Percentiles rank a stretch among this genome's conserved stretches.
Evolutionary conservation across 208 protist genomes (phyloP).

Genomic region (Leishmania arabica): DNA sequence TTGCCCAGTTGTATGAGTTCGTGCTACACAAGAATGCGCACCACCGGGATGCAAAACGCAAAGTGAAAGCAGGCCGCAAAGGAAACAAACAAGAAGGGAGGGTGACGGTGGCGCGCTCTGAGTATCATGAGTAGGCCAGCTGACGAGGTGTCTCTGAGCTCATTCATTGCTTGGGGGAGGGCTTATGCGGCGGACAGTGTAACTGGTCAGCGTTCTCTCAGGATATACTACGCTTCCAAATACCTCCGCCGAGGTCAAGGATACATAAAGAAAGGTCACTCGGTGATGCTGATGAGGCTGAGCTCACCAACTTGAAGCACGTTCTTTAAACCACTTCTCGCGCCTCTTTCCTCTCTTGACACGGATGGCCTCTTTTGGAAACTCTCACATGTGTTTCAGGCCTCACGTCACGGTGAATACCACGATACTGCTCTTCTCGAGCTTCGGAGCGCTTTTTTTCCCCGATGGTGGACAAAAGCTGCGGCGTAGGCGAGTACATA

Average conservation of each 20-base stretch:
- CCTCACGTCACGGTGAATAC: not conserved
- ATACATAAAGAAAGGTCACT: no score
- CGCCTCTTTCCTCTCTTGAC: not conserved
- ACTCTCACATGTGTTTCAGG: not conserved
- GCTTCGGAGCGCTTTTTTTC: not conserved
- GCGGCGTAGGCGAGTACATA: not conserved
- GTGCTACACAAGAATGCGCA: not conserved
- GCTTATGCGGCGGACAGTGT: not conserved
- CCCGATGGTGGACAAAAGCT: no score
- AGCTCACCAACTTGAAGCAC: not conserved
- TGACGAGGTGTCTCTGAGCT: not conserved
- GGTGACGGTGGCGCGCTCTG: not conserved
- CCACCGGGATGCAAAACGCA: not conserved
- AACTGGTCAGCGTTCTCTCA: not conserved
- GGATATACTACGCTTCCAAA: not conserved
- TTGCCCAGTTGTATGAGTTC: conserved; percentile 6
- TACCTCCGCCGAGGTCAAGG: not conserved
- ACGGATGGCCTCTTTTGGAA: not conserved
- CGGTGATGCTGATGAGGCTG: not conserved
- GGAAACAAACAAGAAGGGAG: not conserved
- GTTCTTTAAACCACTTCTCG: not conserved
- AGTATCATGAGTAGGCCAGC: not conserved
- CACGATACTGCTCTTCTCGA: not conserved
- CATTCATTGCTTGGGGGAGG: not conserved
- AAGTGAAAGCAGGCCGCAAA: not conserved